These are phyloP conservation scores for Ceratocystis destructans DNA, from an alignment of 2,329 filamentous ascomycete species.

Conservation along the genomic window DNA sequence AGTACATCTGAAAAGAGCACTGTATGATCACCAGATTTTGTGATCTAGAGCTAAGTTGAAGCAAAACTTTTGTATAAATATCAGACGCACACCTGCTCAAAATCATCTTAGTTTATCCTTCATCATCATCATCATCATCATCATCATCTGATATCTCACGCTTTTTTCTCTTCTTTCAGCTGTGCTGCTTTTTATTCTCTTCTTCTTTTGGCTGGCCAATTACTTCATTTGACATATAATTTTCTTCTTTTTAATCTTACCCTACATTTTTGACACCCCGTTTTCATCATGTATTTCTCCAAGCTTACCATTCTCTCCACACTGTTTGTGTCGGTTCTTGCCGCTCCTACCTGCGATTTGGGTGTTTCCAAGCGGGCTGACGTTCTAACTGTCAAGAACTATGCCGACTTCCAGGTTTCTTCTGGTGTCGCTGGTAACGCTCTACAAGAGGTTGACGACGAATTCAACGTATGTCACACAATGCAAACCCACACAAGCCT, in stretches of 20 bases:
- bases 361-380: slow-evolving; percentile 23
- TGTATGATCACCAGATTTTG: not conserved
- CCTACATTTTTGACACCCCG: slow-evolving; percentile 2
- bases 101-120: not conserved
- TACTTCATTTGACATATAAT: not conserved
- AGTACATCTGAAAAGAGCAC: not conserved
- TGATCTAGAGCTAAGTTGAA: not conserved
- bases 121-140: slow-evolving; percentile 16
- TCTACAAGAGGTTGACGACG: slow-evolving; percentile 38
- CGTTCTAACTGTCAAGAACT: slow-evolving; percentile 24
- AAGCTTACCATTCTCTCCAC: slow-evolving; percentile 28
- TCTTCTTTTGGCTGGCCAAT: slow-evolving; percentile 19
- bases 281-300: slow-evolving; percentile 28
- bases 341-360: slow-evolving; percentile 27
- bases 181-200: slow-evolving; percentile 17
- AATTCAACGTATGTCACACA: slow-evolving; percentile 35
- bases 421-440: slow-evolving; percentile 40
- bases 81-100: not conserved
- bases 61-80: not conserved
- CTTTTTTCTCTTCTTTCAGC: slow-evolving; percentile 15
- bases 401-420: slow-evolving; percentile 36
- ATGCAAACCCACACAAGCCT: not conserved
- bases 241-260: slow-evolving; percentile 2
- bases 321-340: slow-evolving; percentile 27
- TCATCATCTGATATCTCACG: slow-evolving; percentile 3